phyloP scores from a whole-genome alignment of 176 grass and related monocot genomes.

The Poa annua region DNA sequence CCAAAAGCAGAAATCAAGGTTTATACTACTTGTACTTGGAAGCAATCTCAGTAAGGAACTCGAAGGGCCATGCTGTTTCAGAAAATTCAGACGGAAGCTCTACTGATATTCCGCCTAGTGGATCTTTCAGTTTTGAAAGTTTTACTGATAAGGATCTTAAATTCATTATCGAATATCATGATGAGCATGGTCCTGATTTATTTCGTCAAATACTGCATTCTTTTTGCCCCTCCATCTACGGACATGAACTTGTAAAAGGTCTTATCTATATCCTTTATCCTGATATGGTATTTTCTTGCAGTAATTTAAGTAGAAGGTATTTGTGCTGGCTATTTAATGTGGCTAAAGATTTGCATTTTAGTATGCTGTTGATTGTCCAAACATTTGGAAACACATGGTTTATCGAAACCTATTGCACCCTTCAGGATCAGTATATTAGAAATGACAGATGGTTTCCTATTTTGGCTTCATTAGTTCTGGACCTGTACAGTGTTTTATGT shows the following conservation, averaged over 20 bases:
- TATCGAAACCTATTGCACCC: not conserved
- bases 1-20: constrained; percentile 67
- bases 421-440: constrained; percentile 7
- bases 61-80: constrained; percentile 54
- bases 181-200: constrained; percentile 71
- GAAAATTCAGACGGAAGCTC: constrained; percentile 46
- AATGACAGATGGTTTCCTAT: constrained; percentile 1
- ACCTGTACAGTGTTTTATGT: not conserved
- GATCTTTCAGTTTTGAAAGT: constrained; percentile 51
- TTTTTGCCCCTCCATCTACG: constrained; percentile 94
- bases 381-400: constrained; percentile 2
- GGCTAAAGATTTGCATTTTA: constrained; percentile 13
- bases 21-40: constrained; percentile 89
- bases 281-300: constrained; percentile 2
- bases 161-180: constrained; percentile 60
- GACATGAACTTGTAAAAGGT: constrained; percentile 98
- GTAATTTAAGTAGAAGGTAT: not conserved
- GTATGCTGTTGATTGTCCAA: not conserved
- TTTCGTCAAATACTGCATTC: constrained; percentile 92
- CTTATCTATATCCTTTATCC: constrained; percentile 1
- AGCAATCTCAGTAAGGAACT: constrained; percentile 81
- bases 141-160: constrained; percentile 64
- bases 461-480: constrained; percentile 8
- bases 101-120: constrained; percentile 41
- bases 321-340: not conserved